Evolutionary conservation across 2,329 filamentous ascomycete species (phyloP), one percentile per base, ranked within the genome.

Genomic region (Claviceps sp.): DNA sequence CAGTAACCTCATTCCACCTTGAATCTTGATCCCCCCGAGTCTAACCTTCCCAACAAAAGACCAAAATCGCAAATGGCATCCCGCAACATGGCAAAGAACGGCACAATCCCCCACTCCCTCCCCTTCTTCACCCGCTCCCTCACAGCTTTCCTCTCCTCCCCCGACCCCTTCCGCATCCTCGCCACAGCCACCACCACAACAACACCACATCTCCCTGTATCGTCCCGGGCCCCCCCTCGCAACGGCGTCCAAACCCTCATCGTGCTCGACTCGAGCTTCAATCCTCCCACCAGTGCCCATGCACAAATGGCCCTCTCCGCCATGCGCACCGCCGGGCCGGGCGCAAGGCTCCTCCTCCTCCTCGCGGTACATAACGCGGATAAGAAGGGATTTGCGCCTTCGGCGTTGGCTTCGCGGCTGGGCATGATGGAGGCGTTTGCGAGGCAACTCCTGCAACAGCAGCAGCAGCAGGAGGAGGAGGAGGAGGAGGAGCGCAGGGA

Each of bases 391-490:
- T 75, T 82, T 5, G 80, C 79, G 55, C 84, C 87, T 0, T 85
- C 84, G 0, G 69, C 75, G 2, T 87, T 89, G 58, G 77, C 78
- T 43, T 73, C 85, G 51, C 72, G 87, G 5, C 68, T 91, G 34
- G 74, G 75, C 5, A 81, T 91, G 73, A 89, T 91, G 84, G 75
- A 78, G 22, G 66, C 78, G 0, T 83, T 90, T 57, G 84, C 81
- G 2, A 64, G 69, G 48, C 82, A 85, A 1, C 58, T 80, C 34
- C 51, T n/a, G 30, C 30, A 34, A 3, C 30, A 34, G 30, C 30
- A 34, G 30, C 30, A 34, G 30, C 30, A 11, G 26, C 8, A 30
- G 26, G 8, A 30, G 26, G 6, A 26, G 24, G 6, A 24, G 24
- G 24, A 5, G 24, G 24, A 26, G 24, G 24, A 26, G 6, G 26